Conservation (phyloP, 257 asterid genomes). For the Lycium ferocissimum region DNA sequence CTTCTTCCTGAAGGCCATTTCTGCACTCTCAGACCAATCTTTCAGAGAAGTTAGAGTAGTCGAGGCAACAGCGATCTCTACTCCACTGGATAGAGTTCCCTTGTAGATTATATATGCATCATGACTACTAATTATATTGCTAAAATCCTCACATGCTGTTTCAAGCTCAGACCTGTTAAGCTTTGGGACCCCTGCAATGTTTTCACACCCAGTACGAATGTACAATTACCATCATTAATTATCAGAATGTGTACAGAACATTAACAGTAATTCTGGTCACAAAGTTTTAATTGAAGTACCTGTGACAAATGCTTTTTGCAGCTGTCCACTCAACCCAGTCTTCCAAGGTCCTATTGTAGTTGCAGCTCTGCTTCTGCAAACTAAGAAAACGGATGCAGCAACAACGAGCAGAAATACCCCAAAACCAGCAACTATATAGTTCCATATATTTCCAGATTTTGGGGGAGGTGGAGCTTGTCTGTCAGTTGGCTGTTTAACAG, state of each 20-base stretch:
- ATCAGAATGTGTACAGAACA: conserved; percentile 4
- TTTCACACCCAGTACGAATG: background rate
- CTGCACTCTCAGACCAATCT: conserved; percentile 83
- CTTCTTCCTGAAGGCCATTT: conserved; percentile 73
- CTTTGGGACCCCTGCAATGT: conserved; percentile 82
- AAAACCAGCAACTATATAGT: conserved; percentile 54
- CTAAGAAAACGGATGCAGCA: conserved; percentile 42
- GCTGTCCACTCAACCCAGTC: conserved; percentile 91
- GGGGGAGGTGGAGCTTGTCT: conserved; percentile 28
- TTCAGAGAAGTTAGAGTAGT: conserved; percentile 61
- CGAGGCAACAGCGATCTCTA: conserved; percentile 85
- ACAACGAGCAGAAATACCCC: conserved; percentile 48
- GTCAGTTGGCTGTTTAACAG: conserved; percentile 38
- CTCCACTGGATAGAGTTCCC: conserved; percentile 94
- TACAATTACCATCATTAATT: background rate
- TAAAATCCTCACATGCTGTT: conserved; percentile 94
- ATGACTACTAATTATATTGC: conserved; percentile 63
- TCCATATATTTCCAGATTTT: conserved; percentile 47
- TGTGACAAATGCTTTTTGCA: conserved; percentile 91
- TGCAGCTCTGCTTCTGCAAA: conserved; percentile 70
- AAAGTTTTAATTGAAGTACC: conserved; percentile 48
- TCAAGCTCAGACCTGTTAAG: conserved; percentile 81
- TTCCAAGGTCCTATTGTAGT: conserved; percentile 80
- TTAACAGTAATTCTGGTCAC: background rate
- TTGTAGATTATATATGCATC: conserved; percentile 73